Percentiles rank a stretch among this genome's conserved stretches.
Conservation (phyloP, 257 asterid genomes). For the Ligustrum vulgare region DNA sequence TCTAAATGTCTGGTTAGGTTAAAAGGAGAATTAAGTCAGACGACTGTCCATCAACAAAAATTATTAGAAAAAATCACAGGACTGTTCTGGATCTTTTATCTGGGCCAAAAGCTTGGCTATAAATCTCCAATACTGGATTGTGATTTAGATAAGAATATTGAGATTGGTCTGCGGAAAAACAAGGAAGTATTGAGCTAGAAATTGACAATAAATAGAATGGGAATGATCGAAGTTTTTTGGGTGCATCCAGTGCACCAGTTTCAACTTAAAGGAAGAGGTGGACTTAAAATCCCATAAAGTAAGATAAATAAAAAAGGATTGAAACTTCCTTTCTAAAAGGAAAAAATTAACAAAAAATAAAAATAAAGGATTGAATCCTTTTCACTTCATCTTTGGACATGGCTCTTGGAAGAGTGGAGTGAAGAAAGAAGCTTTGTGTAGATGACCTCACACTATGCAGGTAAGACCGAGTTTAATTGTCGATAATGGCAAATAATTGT, state of each 20-base stretch:
- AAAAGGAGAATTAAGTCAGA: not conserved
- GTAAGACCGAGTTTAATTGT: not conserved
- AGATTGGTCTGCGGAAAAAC: not conserved
- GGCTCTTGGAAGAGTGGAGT: too few species aligned
- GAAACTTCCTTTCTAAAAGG: too few species aligned
- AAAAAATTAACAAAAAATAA: too few species aligned
- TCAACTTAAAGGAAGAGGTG: not conserved
- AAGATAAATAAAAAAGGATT: too few species aligned
- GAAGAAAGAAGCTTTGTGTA: not conserved
- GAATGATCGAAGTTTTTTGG: not conserved
- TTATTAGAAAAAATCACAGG: not conserved
- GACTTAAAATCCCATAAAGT: not conserved
- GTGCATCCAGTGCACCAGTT: not conserved
- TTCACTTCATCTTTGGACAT: too few species aligned
- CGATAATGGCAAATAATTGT: not conserved
- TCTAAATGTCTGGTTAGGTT: not conserved
- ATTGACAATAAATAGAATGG: not conserved
- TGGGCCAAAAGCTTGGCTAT: not conserved
- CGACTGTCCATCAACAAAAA: not conserved
- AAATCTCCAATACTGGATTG: not conserved
- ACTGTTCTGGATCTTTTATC: not conserved
- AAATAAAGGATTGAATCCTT: too few species aligned
- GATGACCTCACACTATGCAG: not conserved
- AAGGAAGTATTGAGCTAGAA: not conserved
- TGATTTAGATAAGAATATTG: not conserved